Conservation (phyloP, 1,284 basidiomycete genomes). For the Tranzscheliella williamsii region DNA sequence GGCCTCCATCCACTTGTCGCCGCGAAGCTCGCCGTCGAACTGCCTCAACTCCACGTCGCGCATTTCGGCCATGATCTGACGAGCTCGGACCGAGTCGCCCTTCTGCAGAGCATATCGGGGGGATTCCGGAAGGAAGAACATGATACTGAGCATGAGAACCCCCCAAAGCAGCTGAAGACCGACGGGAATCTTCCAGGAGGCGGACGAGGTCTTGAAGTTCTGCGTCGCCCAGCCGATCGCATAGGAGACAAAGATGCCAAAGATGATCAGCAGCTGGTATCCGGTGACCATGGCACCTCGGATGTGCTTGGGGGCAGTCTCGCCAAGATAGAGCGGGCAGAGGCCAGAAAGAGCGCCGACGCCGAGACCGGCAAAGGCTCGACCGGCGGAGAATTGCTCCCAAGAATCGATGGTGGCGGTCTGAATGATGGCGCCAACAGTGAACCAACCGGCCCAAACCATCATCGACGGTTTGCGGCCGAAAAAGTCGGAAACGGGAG, state of each 20-base stretch:
- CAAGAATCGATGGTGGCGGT: conserved; percentile 35
- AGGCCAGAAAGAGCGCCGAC: conserved; percentile 48
- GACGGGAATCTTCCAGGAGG: conserved; percentile 70
- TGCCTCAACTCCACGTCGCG: conserved; percentile 69
- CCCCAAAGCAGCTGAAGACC: conserved; percentile 68
- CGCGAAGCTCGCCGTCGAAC: conserved; percentile 67
- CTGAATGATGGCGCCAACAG: conserved; percentile 49
- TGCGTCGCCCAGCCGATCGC: conserved; percentile 67
- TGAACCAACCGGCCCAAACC: conserved; percentile 65
- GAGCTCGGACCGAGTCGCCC: conserved; percentile 67
- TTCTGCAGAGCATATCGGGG: conserved; percentile 81
- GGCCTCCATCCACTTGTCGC: conserved; percentile 67
- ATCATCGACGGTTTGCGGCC: conserved; percentile 70
- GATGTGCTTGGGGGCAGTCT: conserved; percentile 74
- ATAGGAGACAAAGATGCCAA: conserved; percentile 65
- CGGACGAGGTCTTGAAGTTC: conserved; percentile 31
- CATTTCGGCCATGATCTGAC: conserved; percentile 69
- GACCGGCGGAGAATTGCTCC: conserved; percentile 44
- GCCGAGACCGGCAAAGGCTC: conserved; percentile 50
- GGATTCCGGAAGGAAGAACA: conserved; percentile 69
- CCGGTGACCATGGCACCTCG: conserved; percentile 81
- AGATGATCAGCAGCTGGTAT: conserved; percentile 69
- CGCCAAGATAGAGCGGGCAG: conserved; percentile 83
- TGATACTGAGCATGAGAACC: conserved; percentile 63
- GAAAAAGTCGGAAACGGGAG: conserved; percentile 66